Conservation (phyloP, 345 rosid species). For the Boechera retrofracta region DNA sequence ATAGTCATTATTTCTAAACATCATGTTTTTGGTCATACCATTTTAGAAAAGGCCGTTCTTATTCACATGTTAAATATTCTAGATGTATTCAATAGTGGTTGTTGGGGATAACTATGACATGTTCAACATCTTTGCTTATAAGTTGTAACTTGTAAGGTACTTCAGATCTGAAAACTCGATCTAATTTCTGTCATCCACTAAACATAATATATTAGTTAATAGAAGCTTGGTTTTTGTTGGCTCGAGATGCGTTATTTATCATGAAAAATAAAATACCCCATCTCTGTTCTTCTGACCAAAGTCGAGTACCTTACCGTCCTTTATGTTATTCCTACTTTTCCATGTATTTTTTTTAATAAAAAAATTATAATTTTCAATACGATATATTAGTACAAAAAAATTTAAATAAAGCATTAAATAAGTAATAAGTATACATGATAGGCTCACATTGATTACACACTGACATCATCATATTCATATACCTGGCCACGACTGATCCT, state of each 20-base stretch:
- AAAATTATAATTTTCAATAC: background rate
- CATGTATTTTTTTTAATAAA: background rate
- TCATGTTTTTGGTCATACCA: background rate
- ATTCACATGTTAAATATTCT: background rate
- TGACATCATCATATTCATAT: conserved; percentile 46
- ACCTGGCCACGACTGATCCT: conserved; percentile 45
- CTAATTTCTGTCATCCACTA: conserved; percentile 39
- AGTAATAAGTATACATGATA: conserved; percentile 40
- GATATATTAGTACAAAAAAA: background rate
- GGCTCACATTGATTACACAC: conserved; percentile 42
- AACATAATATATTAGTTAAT: background rate
- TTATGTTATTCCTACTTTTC: background rate
- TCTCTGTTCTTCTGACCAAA: conserved; percentile 30
- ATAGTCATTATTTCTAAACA: background rate
- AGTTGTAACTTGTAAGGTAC: conserved; percentile 32
- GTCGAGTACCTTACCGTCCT: conserved; percentile 17
- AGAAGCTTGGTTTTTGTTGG: conserved; percentile 25
- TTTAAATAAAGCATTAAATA: background rate
- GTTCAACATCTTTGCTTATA: conserved; percentile 7
- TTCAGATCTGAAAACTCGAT: conserved; percentile 37
- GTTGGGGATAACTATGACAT: conserved; percentile 16
- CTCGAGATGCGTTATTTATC: conserved; percentile 7
- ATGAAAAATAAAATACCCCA: background rate
- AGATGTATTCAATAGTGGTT: conserved; percentile 15
- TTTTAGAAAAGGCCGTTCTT: no score